Evolutionary conservation across 2,329 filamentous ascomycete species (phyloP).

Genomic region (Cylindrodendrum hubeiense): DNA sequence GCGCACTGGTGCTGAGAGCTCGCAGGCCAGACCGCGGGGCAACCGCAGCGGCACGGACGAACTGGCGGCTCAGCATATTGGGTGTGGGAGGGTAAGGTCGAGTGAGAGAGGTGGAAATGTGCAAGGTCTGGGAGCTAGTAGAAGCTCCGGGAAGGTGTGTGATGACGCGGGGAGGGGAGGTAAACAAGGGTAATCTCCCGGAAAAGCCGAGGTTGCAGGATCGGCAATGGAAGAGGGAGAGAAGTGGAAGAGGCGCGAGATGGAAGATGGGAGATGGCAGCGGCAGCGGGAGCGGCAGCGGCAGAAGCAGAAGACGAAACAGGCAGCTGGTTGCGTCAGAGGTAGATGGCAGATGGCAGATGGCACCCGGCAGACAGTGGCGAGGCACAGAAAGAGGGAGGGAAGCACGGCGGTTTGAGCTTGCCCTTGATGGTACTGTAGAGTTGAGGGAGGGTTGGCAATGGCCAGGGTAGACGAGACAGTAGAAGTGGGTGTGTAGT

Average conservation of each 20-base stretch:
- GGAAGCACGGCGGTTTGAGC: slow-evolving; percentile 36
- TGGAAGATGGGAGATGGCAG: slow-evolving; percentile 32
- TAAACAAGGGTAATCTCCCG: slow-evolving; percentile 28
- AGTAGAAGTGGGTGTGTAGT: slow-evolving; percentile 36
- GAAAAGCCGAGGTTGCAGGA: slow-evolving; percentile 33
- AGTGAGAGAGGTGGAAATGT: slow-evolving; percentile 11
- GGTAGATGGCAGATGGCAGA: slow-evolving; percentile 35
- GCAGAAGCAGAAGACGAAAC: slow-evolving; percentile 34
- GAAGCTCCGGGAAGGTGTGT: slow-evolving; percentile 3
- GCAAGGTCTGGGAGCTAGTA: slow-evolving; percentile 27
- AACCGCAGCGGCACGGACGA: slow-evolving; percentile 58
- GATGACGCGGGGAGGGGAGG: slow-evolving; percentile 28
- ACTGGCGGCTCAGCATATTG: slow-evolving; percentile 64
- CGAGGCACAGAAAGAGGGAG: slow-evolving; percentile 42
- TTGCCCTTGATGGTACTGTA: slow-evolving; percentile 36
- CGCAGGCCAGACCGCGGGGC: slow-evolving; percentile 64
- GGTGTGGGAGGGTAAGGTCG: slow-evolving; percentile 29
- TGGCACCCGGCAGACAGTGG: slow-evolving; percentile 22
- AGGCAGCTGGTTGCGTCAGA: slow-evolving; percentile 43
- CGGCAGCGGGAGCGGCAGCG: slow-evolving; percentile 26
- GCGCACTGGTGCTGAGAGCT: slow-evolving; percentile 68
- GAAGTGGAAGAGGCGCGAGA: slow-evolving; percentile 17
- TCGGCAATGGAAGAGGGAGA: slow-evolving; percentile 31
- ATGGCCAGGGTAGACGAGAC: slow-evolving; percentile 36
- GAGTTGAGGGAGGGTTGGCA: slow-evolving; percentile 21